Percentiles rank a stretch among this genome's conserved stretches.
These are phyloP conservation scores for Pythium grandisporangium DNA, from an alignment of 352 stramenopile species.

Conservation along the genomic window DNA sequence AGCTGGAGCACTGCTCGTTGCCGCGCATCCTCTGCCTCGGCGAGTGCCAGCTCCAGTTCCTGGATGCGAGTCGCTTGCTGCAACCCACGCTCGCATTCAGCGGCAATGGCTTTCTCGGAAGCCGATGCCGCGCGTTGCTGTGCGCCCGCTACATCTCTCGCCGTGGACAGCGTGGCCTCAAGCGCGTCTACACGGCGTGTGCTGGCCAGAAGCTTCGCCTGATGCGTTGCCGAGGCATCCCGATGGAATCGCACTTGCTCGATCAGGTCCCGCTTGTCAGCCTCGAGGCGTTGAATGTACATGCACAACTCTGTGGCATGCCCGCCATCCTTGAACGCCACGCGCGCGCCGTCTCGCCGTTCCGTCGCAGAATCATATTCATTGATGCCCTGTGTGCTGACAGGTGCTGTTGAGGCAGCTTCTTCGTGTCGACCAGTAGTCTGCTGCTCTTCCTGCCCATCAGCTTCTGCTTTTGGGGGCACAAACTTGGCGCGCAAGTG, in stretches of 20 bases:
- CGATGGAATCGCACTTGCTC: constrained; percentile 26
- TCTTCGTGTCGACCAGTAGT: too few relatives aligned
- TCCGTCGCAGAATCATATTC: too few relatives aligned
- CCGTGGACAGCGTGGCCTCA: constrained; percentile 21
- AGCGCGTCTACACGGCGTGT: constrained; percentile 24
- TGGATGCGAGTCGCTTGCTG: constrained; percentile 25
- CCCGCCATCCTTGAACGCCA: too few relatives aligned
- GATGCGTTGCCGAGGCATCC: constrained; percentile 28
- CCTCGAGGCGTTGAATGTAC: constrained; percentile 44
- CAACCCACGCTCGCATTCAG: constrained; percentile 25
- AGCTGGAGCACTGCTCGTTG: constrained; percentile 58
- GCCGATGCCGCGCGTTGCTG: constrained; percentile 4
- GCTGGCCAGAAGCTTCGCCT: constrained; percentile 16
- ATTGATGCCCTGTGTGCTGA: too few relatives aligned
- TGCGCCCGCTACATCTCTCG: constrained; percentile 11
- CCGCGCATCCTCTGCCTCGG: constrained; percentile 42
- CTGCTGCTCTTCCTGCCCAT: too few relatives aligned
- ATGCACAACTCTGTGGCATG: constrained; percentile 33
- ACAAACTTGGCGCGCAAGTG: constrained; percentile 3
- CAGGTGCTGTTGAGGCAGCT: too few relatives aligned
- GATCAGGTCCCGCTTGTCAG: constrained; percentile 29
- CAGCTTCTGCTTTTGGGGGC: too few relatives aligned
- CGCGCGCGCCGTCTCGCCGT: too few relatives aligned
- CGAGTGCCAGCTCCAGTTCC: constrained; percentile 27
- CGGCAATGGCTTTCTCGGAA: constrained; percentile 9